Evolutionary conservation across 495 filamentous ascomycete species (phyloP), one percentile per base, ranked within the genome.

Genomic region (Annulohypoxylon stygium): DNA sequence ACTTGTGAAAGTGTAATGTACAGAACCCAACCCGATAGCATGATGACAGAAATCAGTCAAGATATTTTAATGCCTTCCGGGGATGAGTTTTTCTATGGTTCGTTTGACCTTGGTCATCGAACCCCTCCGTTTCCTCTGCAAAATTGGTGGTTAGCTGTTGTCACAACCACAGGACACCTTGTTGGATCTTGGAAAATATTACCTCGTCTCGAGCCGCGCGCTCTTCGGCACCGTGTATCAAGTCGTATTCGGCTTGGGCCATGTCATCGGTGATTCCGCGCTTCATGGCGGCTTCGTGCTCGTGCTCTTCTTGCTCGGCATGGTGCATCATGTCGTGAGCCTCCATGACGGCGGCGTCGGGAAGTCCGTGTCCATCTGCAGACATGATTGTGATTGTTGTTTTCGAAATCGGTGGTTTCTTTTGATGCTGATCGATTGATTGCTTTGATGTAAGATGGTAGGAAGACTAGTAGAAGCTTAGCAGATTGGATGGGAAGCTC

Each of bases 311-410:
- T 63, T 77, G 75, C 37, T 79, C 77, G 57, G 77, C 77, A 70
- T 79, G 77, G 41, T 79, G 77, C 6, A 79, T 79, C 72, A 79
- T 77, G 73, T 77, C 75, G 70, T 79, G 77, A 26, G 77, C 77
- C 8, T 53, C 65, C 9, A 61, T 26, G 57, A 79, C 55, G 25
- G 77, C 71, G 14, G 48, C 50, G 37, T 79, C 77, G 7, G 77
- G 57, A 11, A 79, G 43, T 74, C 77, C 77, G 69, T 77, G 77
- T 6, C 64, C 69, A 65, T 77, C 71, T 57, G 64, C 61, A 47
- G 77, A 67, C 77, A 79, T 79, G 75, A 61, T 75, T 71, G 41
- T 53, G 12, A 33, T 9, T 57, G 69, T 50, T 62, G 57, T 59
- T 57, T 70, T 33, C 34, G 7, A 20, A 43, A 8, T 43, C 10